phyloP scores from a whole-genome alignment of 2,329 filamentous ascomycete species.

The Colletotrichum sojae region DNA sequence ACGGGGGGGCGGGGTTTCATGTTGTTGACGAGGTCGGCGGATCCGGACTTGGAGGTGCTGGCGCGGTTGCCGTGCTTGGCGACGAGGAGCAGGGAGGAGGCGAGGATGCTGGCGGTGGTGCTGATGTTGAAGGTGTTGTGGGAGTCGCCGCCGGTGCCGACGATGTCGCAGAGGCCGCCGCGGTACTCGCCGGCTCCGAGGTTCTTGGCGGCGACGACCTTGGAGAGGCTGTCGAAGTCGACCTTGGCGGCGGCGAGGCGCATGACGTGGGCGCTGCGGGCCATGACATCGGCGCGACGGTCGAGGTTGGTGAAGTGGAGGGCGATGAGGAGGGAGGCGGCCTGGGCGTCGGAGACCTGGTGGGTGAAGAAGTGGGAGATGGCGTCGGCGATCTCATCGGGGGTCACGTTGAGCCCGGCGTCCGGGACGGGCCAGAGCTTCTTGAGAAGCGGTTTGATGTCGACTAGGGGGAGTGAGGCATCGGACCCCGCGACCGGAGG shows the following conservation, averaged over 20 bases:
- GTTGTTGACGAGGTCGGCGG: constrained; percentile 88
- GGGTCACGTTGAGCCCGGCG: constrained; percentile 68
- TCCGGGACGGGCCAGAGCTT: constrained; percentile 75
- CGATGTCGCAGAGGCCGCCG: constrained; percentile 94
- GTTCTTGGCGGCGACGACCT: constrained; percentile 72
- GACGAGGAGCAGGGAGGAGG: constrained; percentile 85
- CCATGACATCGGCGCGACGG: constrained; percentile 86
- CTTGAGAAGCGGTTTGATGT: constrained; percentile 81
- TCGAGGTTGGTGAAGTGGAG: constrained; percentile 93
- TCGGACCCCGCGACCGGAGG: constrained; percentile 45
- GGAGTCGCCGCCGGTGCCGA: constrained; percentile 95
- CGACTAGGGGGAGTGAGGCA: constrained; percentile 53
- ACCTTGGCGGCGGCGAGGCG: constrained; percentile 81
- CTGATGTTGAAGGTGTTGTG: constrained; percentile 99
- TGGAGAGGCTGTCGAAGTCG: constrained; percentile 73
- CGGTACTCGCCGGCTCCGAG: constrained; percentile 80
- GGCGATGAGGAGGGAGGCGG: constrained; percentile 88
- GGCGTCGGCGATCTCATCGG: constrained; percentile 89
- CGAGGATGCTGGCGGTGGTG: constrained; percentile 93
- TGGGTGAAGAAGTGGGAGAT: constrained; percentile 94
- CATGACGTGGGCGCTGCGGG: constrained; percentile 88
- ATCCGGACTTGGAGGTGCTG: constrained; percentile 95
- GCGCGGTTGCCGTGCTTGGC: constrained; percentile 98
- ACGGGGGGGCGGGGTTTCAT: constrained; percentile 81
- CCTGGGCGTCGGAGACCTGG: constrained; percentile 88